These are phyloP conservation scores for Liriodendron chinense DNA, from an alignment of 164 flowering plant species.

Conservation along the genomic window DNA sequence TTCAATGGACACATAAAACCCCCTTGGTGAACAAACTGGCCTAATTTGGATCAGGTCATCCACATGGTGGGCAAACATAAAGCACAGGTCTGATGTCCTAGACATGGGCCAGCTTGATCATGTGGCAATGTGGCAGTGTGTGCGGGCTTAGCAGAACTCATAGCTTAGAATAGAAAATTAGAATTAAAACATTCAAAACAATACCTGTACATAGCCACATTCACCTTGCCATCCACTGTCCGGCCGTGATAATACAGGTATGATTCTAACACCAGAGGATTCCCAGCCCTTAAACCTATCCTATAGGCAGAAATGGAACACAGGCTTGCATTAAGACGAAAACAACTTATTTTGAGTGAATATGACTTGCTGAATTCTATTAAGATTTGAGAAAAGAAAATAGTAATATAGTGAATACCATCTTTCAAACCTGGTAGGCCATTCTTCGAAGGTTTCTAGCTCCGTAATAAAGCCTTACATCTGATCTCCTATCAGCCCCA, in stretches of 20 bases:
- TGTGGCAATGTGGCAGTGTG: no score
- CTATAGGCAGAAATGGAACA: no score
- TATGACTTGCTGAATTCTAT: no score
- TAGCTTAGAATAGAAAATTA: neutral
- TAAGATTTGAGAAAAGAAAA: neutral
- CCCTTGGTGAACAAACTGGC: no score
- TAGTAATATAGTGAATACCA: neutral
- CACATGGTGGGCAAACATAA: no score
- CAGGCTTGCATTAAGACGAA: no score
- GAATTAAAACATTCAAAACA: neutral
- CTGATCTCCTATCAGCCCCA: slow-evolving; percentile 65
- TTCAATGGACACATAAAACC: no score
- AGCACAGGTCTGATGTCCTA: no score
- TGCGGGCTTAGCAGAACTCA: neutral
- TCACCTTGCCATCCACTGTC: slow-evolving; percentile 78
- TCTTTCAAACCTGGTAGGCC: slow-evolving; percentile 84
- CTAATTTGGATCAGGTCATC: no score
- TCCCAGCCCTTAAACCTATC: slow-evolving; percentile 92
- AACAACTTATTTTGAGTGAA: no score
- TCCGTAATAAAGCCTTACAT: slow-evolving; percentile 90
- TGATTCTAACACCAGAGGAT: slow-evolving; percentile 71
- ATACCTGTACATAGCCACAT: slow-evolving; percentile 89
- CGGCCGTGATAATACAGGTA: slow-evolving; percentile 88
- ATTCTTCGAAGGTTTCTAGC: slow-evolving; percentile 84
- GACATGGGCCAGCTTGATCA: neutral